A percentile compares a stretch with the other conserved stretches of the same genome.
Evolutionary conservation across 371 early-diverging fungal species (phyloP).

Genomic region (Mucor piriformis): DNA sequence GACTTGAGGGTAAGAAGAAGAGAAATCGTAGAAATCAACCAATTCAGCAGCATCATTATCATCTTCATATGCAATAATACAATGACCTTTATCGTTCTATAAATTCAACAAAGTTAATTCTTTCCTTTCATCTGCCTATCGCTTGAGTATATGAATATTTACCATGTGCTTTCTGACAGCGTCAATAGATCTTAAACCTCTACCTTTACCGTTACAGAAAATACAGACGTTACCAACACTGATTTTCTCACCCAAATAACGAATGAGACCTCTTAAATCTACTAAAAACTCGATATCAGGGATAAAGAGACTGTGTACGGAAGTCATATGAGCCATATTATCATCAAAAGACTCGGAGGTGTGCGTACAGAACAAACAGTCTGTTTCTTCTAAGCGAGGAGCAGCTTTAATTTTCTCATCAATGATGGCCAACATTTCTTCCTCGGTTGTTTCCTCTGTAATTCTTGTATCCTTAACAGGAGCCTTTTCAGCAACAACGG

Average conservation of each 20-base stretch:
- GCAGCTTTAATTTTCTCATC: slow-evolving; percentile 76
- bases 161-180: slow-evolving; percentile 72
- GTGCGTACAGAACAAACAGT: slow-evolving; percentile 86
- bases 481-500: slow-evolving; percentile 1
- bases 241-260: slow-evolving; percentile 93
- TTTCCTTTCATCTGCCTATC: not conserved
- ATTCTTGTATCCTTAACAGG: slow-evolving; percentile 53
- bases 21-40: slow-evolving; percentile 92
- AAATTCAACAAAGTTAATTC: not conserved
- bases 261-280: slow-evolving; percentile 85
- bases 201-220: slow-evolving; percentile 93
- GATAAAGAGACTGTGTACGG: slow-evolving; percentile 89
- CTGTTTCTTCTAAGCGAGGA: slow-evolving; percentile 63
- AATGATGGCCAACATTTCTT: slow-evolving; percentile 57
- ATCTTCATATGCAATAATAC: slow-evolving; percentile 90
- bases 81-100: slow-evolving; percentile 89
- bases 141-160: too few species aligned
- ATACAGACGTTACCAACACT: slow-evolving; percentile 88
- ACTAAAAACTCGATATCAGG: slow-evolving; percentile 94
- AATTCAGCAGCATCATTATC: slow-evolving; percentile 90
- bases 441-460: slow-evolving; percentile 52
- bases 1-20: slow-evolving; percentile 48
- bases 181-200: slow-evolving; percentile 81
- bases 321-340: slow-evolving; percentile 92
- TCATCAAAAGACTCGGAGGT: slow-evolving; percentile 70